Evolutionary conservation across 2,329 filamentous ascomycete genomes (phyloP), one percentile per base, ranked within the genome.

Genomic region (Lachnellula hyalina): DNA sequence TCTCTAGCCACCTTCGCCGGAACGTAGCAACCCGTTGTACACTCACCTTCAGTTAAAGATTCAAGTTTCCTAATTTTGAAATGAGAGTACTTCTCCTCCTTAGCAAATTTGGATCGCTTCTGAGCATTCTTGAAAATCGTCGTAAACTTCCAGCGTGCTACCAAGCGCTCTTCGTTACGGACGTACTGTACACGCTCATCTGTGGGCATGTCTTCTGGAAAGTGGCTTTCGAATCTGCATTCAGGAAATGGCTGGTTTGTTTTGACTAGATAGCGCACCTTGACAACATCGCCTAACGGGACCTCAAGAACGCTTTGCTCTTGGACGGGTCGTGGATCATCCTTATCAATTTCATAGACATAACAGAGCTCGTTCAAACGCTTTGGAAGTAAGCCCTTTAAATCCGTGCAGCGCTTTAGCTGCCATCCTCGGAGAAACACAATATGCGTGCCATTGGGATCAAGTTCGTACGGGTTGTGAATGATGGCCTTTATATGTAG

Each of bases 231-330:
- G 7, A 69, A 70, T 0, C 69, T 65, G 47, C 72, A 70, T 0
- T 65, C 53, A 0, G 78, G 77, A 44, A 75, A 83, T 0, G 67
- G 61, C 0, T 74, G 66, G 55, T 89, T 90, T 0, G 85, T 89
- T 2, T 77, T 68, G 0, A 74, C 64, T 0, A 88, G 67, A 0
- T 65, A 65, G 0, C 81, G 70, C 6, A 74, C 68, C 1, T 67
- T 58, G 2, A 72, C 61, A 0, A 85, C 70, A 0, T 71, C 56
- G 0, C 60, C 49, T 0, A 77, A 53, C 0, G 67, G 44, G 0
- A 85, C 64, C 2, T 82, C 76, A 0, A 78, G 61, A 0, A 74
- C 54, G 0, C 72, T 66, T 19, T 80, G 75, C 0, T 68, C 55
- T 0, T 72, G 51, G 0, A 64, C 51, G 0, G 59, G 35, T 3